These are phyloP conservation scores for Catharanthus roseus DNA, from an alignment of 257 asterid genomes.

Conservation along the genomic window DNA sequence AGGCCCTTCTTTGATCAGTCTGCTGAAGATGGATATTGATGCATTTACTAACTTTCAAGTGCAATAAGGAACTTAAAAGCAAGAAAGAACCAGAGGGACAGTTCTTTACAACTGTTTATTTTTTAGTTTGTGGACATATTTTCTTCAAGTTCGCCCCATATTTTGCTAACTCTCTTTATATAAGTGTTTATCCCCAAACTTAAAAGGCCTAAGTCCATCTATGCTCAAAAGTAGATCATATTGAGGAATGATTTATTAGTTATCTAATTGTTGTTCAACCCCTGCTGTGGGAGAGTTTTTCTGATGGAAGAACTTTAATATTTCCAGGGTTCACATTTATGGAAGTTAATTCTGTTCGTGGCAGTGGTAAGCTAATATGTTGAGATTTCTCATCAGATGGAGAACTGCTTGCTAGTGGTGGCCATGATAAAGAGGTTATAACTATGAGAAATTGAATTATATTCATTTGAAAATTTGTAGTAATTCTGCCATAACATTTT, in stretches of 20 bases:
- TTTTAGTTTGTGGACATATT: too few relatives aligned
- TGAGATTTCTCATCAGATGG: slow-evolving; percentile 98
- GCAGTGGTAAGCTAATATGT: slow-evolving; percentile 78
- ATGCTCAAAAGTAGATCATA: too few relatives aligned
- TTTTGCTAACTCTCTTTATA: too few relatives aligned
- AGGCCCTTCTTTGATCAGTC: too few relatives aligned
- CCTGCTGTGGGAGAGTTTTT: slow-evolving; percentile 9
- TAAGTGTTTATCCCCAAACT: too few relatives aligned
- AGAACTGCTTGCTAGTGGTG: slow-evolving; percentile 90
- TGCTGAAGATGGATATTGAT: too few relatives aligned
- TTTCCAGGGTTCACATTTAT: slow-evolving; percentile 70
- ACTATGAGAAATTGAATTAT: background rate
- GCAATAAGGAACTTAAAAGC: too few relatives aligned
- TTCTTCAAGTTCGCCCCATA: too few relatives aligned
- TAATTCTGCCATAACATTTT: slow-evolving; percentile 41
- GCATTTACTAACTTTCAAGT: too few relatives aligned
- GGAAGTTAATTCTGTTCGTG: slow-evolving; percentile 67
- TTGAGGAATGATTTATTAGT: background rate
- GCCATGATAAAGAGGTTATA: slow-evolving; percentile 89
- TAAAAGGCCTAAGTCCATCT: too few relatives aligned
- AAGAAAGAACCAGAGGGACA: too few relatives aligned
- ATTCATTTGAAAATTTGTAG: background rate
- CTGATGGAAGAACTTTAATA: slow-evolving; percentile 14
- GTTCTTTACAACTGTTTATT: too few relatives aligned
- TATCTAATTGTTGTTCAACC: background rate